Base-by-base conservation (phyloP, 2,329 filamentous ascomycete species). In the Beauveria rudraprayagi region DNA sequence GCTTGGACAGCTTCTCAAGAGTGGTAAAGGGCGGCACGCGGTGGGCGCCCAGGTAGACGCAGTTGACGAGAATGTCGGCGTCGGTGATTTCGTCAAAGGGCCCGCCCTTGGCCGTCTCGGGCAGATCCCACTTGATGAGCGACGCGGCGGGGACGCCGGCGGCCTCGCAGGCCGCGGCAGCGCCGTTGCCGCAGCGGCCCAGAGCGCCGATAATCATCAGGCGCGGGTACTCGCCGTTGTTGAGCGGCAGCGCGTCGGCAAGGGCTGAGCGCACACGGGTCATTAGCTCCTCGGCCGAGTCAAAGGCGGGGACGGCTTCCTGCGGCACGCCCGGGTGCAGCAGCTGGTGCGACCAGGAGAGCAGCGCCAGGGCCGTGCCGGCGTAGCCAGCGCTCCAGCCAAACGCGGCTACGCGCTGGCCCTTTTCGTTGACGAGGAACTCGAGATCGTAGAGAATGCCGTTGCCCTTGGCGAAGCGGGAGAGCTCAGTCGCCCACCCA, bases 371-470 rank as follows among this genome's bases (percentile, higher is more conserved):
- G 9, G 89, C 89, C 46, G 88, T 83, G 40, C 87, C 86, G 5
- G 88, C 86, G 70, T 90, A 94, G 22, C 90, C 91, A 34, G 90
- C 91, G 63, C 87, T 84, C 73, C 86, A 90, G 16, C 87, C 83
- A 68, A 91, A 91, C 1, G 86, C 86, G 9, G 87, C 87, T 1
- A 92, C 86, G 63, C 90, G 78, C 52, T 89, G 80, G 43, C 89
- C 89, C 34, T 77, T 80, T 65, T 87, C 83, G 66, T 95, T 88
- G 44, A 84, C 83, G 43, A 97, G 80, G 72, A 96, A 97, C 72
- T 96, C 92, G 43, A 97, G 82, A 69, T 97, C 92, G 62, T 92
- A 84, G 16, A 97, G 83, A 0, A 84, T 87, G 66, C 91, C 90
- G 60, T 86, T 85, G 50, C 44, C 65, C 34, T 59, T 55, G 56